Evolutionary conservation across 108 stramenopile genomes (phyloP), one percentile per base, ranked within the genome.

Genomic region (Aurantiochytrium sp.): DNA sequence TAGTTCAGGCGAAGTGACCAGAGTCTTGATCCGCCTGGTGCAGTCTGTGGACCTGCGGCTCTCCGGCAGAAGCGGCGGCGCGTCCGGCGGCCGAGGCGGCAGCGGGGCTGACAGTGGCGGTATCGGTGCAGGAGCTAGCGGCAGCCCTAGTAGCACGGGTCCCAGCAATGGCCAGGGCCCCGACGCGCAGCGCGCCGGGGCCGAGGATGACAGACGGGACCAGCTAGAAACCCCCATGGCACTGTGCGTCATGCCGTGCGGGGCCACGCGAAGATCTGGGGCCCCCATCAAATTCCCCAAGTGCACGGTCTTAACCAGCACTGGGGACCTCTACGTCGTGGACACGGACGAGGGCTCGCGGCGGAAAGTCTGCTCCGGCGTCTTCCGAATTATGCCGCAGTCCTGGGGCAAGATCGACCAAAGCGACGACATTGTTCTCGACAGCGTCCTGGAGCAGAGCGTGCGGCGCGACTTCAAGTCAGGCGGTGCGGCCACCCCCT

Each of bases 371-470:
- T 41, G 42, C 45, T 48, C 42, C 42, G 73, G 45, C 6, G 45
- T 81, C 12, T 48, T 48, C 19, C 73, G 45, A 22, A 81, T 81
- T 24, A 81, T 81, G 39, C 73, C 73, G 1, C 73, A 81, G 30
- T 81, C 73, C 6, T 81, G 73, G 73, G 39, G 24, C 21, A 81
- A 81, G 30, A 81, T 81, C n/a, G 73, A 81, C 45, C 42, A 81
- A 4, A 48, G 42, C 30, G 73, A 81, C 24, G 73, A 81, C 45
- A 81, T 81, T 24, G 73, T 81, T 81, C 24, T 81, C 6, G 73
- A 81, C n/a, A 81, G 73, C 24, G 39, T 48, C 8, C 39, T 81
- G 10, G 73, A 81, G 32, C 21, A 27, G 24, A 81, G 30, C 32
- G 73, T 81, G 21, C 39, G 73, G 42, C 39, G 59, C 34, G 59